A percentile compares a stretch with the other conserved stretches of the same genome.
Evolutionary conservation across 2,329 filamentous ascomycete species (phyloP).

Genomic region (Stagonosporopsis vannaccii): DNA sequence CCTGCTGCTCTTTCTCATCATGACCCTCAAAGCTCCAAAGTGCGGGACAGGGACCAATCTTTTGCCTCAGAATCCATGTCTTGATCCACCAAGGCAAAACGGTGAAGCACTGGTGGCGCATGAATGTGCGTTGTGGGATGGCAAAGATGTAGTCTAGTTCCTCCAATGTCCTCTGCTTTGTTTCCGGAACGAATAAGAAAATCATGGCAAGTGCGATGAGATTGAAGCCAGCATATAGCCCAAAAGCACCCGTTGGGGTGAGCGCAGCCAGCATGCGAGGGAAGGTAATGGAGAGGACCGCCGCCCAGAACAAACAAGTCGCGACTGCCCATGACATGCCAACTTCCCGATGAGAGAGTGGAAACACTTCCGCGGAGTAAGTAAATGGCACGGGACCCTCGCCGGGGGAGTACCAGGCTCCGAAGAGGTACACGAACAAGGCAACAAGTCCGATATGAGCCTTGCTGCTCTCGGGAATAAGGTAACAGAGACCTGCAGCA

Average conservation of each 20-base stretch:
- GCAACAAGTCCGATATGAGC: conserved; percentile 59
- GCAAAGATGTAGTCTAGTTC: conserved; percentile 49
- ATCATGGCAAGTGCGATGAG: conserved; percentile 38
- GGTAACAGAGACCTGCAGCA: conserved; percentile 60
- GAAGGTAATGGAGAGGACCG: conserved; percentile 50
- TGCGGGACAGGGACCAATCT: conserved; percentile 30
- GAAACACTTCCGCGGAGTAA: conserved; percentile 73
- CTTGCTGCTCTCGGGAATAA: conserved; percentile 51
- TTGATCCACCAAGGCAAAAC: conserved; percentile 57
- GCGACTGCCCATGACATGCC: conserved; percentile 53
- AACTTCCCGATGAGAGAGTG: conserved; percentile 66
- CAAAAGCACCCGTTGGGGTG: conserved; percentile 48
- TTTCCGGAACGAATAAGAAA: conserved; percentile 43
- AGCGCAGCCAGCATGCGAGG: conserved; percentile 47
- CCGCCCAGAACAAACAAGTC: conserved; percentile 52
- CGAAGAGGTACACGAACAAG: conserved; percentile 65
- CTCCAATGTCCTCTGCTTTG: conserved; percentile 42
- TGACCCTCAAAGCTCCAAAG: conserved; percentile 29
- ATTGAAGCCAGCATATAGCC: conserved; percentile 49
- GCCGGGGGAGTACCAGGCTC: conserved; percentile 52
- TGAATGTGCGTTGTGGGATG: conserved; percentile 49
- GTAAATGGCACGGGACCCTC: conserved; percentile 66
- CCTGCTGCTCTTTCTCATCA: conserved; percentile 20
- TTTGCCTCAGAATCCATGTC: conserved; percentile 48
- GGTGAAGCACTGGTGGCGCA: conserved; percentile 47